Base-by-base conservation (phyloP, 352 stramenopile species). In the Phytopythium vexans region DNA sequence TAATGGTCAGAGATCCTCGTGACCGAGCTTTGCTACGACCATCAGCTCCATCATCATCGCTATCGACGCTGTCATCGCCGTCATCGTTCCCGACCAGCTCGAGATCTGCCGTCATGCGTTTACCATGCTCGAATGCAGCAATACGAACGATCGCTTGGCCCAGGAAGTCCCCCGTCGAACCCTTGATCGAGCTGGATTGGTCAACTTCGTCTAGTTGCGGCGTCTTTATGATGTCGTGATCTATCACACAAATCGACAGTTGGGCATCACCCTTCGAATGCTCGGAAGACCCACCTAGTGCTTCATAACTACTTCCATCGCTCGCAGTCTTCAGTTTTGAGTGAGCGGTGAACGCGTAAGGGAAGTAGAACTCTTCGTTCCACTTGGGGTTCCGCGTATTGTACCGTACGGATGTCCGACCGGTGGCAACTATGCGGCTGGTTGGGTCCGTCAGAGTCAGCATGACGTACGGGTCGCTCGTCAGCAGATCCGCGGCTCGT, bases 341-440 rank as follows among this genome's bases (percentile, higher is more conserved):
- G n/a, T 84, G 60, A 9, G 54, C 58, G n/a, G 37, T 41, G 27
- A 67, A 82, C n/a, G 56, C 63, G 41, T 84, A 89, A 8, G 63
- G 64, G 10, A 92, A 67, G 31, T 59, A 52, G 44, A 92, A 92
- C 56, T 88, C 76, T 42, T 92, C 82, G 56, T 89, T 80, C 82
- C 82, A 92, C 35, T 69, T 74, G 1, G 82, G 82, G 9, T 84
- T 82, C 8, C 71, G 61, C 2, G 77, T 82, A 33, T 77, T 77
- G 31, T 64, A 58, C 3, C 70, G 64, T 16, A 89, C 77, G 31
- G 66, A 75, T 6, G 78, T 89, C 36, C 74, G 55, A 4, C 73
- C 75, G 8, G 70, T 74, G 5, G 57, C 64, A 8, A 82, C 57
- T 3, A 82, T 47, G 4, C 68, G 45, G 27, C 65, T 62, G 1